phyloP scores from a whole-genome alignment of 805 yeast genomes.

The Candida maesae region DNA sequence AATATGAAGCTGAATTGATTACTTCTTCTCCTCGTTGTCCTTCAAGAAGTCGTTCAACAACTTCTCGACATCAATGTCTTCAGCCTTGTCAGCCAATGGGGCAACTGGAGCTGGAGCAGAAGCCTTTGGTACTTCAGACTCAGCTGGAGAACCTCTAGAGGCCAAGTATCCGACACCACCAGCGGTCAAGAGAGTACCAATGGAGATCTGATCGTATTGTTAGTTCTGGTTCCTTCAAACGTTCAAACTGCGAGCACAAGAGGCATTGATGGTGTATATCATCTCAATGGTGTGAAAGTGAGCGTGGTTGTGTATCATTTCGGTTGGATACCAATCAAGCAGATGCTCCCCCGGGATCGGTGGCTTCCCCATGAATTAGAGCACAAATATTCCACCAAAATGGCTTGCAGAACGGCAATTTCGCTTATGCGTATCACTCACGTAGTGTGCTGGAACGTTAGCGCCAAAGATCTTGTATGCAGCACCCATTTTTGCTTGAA shows the following conservation, averaged over 20 bases:
- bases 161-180: conserved; percentile 30
- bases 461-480: conserved; percentile 27
- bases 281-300: too few relatives aligned
- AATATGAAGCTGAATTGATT: background rate
- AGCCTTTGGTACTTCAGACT: conserved; percentile 19
- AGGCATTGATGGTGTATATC: too few relatives aligned
- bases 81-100: conserved; percentile 25
- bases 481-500: conserved; percentile 24
- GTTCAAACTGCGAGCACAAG: too few relatives aligned
- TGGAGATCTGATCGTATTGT: conserved; percentile 26
- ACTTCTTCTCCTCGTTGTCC: conserved; percentile 23
- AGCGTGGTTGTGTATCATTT: too few relatives aligned
- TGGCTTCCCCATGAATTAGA: too few relatives aligned
- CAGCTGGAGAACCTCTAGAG: conserved; percentile 21
- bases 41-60: conserved; percentile 31
- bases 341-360: too few relatives aligned
- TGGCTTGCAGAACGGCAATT: too few relatives aligned
- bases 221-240: background rate
- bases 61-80: conserved; percentile 33
- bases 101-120: conserved; percentile 24
- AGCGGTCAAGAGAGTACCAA: conserved; percentile 31
- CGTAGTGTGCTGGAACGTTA: conserved; percentile 29
- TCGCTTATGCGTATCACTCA: too few relatives aligned
- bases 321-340: too few relatives aligned
- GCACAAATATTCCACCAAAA: too few relatives aligned